Evolutionary conservation across 352 stramenopile species (phyloP).

Genomic region (Globisporangium rhizosaccharum): DNA sequence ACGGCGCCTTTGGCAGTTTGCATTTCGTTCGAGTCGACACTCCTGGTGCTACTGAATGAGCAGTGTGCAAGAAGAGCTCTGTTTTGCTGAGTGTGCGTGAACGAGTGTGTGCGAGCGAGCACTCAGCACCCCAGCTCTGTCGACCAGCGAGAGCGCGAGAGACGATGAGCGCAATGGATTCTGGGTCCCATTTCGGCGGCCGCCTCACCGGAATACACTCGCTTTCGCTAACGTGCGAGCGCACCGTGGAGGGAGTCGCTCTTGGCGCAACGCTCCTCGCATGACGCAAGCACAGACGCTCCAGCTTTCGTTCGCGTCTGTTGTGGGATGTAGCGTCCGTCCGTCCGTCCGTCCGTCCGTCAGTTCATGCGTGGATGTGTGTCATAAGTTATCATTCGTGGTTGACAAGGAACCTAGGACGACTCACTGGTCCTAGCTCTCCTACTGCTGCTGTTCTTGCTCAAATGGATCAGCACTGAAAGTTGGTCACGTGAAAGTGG

Average conservation of each 20-base stretch:
- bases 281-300: background rate
- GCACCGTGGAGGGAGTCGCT: background rate
- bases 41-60: no score
- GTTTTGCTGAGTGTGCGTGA: no score
- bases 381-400: background rate
- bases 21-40: no score
- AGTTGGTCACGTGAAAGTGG: slow-evolving; percentile 38
- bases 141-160: background rate
- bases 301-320: background rate
- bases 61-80: no score
- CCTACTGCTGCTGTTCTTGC: background rate
- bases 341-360: no score
- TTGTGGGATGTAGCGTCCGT: background rate
- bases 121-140: background rate
- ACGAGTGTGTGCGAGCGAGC: no score
- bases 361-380: background rate
- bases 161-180: background rate
- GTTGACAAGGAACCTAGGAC: slow-evolving; percentile 1
- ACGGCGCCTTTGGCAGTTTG: no score
- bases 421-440: no score
- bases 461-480: slow-evolving; percentile 16
- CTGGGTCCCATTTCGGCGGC: background rate
- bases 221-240: background rate
- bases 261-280: no score
- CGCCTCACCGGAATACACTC: no score